Percentiles rank a stretch among this genome's conserved stretches.
phyloP scores from a whole-genome alignment of 129 eudicot genomes.

The Cynara cardunculus region DNA sequence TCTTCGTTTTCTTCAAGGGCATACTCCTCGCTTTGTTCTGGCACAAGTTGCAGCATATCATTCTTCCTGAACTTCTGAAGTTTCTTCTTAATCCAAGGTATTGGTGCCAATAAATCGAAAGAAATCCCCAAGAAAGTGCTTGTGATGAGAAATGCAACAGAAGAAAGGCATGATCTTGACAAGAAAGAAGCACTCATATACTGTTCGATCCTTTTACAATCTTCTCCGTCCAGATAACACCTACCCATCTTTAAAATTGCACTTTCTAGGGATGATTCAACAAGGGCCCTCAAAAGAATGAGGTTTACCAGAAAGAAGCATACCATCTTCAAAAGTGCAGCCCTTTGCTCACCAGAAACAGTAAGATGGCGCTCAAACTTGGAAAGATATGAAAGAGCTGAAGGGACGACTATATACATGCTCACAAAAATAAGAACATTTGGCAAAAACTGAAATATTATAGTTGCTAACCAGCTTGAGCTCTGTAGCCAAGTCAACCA shows the following conservation, averaged over 20 bases:
- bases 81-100: constrained; percentile 91
- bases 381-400: constrained; percentile 82
- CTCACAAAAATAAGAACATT: constrained; percentile 92
- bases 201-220: constrained; percentile 90
- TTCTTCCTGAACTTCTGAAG: constrained; percentile 78
- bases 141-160: constrained; percentile 84
- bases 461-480: constrained; percentile 92
- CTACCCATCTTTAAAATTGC: constrained; percentile 83
- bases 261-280: constrained; percentile 85
- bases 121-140: constrained; percentile 96
- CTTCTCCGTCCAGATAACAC: constrained; percentile 97
- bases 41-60: constrained; percentile 95
- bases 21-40: constrained; percentile 74
- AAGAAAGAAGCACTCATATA: constrained; percentile 86
- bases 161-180: constrained; percentile 90
- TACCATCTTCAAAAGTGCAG: constrained; percentile 90
- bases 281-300: constrained; percentile 79
- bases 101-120: constrained; percentile 80
- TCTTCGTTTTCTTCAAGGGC: constrained; percentile 68
- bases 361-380: constrained; percentile 90
- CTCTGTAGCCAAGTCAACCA: constrained; percentile 97
- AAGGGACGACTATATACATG: constrained; percentile 89
- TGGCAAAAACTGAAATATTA: constrained; percentile 88
- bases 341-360: constrained; percentile 91
- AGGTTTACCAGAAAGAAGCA: constrained; percentile 97